phyloP scores from a whole-genome alignment of 1,284 basidiomycete genomes.

The Boletus mariae region DNA sequence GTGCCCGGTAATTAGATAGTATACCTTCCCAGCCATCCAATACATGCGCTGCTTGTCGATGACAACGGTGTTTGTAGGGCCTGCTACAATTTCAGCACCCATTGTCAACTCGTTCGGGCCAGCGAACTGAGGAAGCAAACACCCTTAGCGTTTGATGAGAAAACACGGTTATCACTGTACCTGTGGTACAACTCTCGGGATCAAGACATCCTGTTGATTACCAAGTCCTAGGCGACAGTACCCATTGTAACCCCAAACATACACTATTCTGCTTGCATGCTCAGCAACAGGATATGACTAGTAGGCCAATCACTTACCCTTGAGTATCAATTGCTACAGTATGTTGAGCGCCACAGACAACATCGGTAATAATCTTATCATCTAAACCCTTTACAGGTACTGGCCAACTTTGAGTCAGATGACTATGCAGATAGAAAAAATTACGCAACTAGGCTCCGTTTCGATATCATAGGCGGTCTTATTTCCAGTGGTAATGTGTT shows the following conservation, averaged over 20 bases:
- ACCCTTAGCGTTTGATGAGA: slow-evolving; percentile 1
- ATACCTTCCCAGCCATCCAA: slow-evolving; percentile 79
- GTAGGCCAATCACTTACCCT: slow-evolving; percentile 44
- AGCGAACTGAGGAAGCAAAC: slow-evolving; percentile 52
- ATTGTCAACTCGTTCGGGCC: slow-evolving; percentile 63
- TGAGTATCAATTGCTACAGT: slow-evolving; percentile 76
- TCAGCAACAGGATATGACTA: slow-evolving; percentile 6
- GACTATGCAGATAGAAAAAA: slow-evolving; percentile 1
- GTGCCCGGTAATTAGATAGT: slow-evolving; percentile 14
- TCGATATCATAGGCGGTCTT: slow-evolving; percentile 83
- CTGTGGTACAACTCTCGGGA: slow-evolving; percentile 76
- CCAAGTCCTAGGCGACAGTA: slow-evolving; percentile 81
- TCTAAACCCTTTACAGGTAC: slow-evolving; percentile 71
- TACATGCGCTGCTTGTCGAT: slow-evolving; percentile 82
- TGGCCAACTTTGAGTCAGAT: slow-evolving; percentile 29
- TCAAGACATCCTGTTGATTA: slow-evolving; percentile 77
- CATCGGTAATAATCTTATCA: slow-evolving; percentile 73
- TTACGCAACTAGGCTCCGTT: slow-evolving; percentile 58
- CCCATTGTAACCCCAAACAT: slow-evolving; percentile 85
- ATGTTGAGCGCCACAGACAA: slow-evolving; percentile 87
- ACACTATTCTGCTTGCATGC: slow-evolving; percentile 49
- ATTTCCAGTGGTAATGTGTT: slow-evolving; percentile 81
- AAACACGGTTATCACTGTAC: slow-evolving; percentile 30
- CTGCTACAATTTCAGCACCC: slow-evolving; percentile 69
- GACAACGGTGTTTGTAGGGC: slow-evolving; percentile 80